A percentile compares a stretch with the other conserved stretches of the same genome.
Conservation (phyloP, 2,329 filamentous ascomycete genomes). For the Aspergillus unguis region DNA sequence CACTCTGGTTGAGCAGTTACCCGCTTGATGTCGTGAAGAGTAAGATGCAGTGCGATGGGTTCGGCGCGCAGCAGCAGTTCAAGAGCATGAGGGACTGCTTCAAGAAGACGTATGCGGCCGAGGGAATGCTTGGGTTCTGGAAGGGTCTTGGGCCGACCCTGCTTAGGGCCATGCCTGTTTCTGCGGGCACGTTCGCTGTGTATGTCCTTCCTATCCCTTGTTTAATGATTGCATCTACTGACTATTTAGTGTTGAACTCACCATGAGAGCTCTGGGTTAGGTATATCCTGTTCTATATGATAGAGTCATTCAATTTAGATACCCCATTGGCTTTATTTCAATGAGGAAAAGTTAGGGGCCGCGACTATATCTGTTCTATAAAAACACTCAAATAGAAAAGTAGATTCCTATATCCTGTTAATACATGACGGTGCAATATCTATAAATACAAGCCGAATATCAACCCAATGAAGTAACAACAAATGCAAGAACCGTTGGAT, state of each 20-base stretch:
- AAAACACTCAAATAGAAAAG: neutral
- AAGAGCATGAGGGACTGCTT: conserved; percentile 86
- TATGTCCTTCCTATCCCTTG: conserved; percentile 31
- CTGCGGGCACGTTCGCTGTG: conserved; percentile 94
- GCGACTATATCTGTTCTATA: neutral
- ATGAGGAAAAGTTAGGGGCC: conserved; percentile 4
- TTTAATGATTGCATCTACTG: conserved; percentile 8
- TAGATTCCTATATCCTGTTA: conserved; percentile 14
- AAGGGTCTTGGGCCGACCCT: conserved; percentile 88
- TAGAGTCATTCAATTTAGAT: conserved; percentile 8
- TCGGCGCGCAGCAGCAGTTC: conserved; percentile 69
- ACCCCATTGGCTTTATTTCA: conserved; percentile 6
- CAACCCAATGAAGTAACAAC: conserved; percentile 3
- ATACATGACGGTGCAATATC: conserved; percentile 17
- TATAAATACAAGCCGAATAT: conserved; percentile 34
- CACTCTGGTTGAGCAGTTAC: conserved; percentile 88
- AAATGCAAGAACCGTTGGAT: neutral
- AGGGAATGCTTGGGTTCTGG: conserved; percentile 86
- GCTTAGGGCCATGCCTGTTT: conserved; percentile 93
- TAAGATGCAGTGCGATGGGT: conserved; percentile 98
- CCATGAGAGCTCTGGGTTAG: conserved; percentile 47
- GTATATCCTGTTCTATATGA: neutral
- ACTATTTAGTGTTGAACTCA: conserved; percentile 42
- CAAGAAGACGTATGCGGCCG: conserved; percentile 70
- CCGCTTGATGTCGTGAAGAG: conserved; percentile 98